These are phyloP conservation scores for Articulospora tetracladia DNA, from an alignment of 495 filamentous ascomycete genomes.

Conservation along the genomic window DNA sequence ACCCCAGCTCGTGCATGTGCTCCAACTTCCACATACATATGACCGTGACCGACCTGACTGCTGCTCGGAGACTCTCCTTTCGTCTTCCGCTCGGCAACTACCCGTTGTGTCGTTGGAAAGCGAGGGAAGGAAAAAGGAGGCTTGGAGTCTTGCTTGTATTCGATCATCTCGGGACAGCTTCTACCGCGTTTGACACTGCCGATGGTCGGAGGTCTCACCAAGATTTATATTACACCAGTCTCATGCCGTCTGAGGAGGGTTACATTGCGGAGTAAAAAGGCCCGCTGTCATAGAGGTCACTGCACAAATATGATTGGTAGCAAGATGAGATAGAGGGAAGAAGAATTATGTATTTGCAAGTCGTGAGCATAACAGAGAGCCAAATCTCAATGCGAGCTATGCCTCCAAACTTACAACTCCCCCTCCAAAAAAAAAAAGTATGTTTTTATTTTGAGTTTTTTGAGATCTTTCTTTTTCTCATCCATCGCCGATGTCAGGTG, in stretches of 20 bases:
- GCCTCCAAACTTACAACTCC: background rate
- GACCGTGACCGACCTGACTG: background rate
- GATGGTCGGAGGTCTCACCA: background rate
- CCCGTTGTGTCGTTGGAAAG: background rate
- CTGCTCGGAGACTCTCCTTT: background rate
- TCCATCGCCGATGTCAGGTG: conserved; percentile 10
- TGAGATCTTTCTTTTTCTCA: background rate
- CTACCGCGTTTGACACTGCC: background rate
- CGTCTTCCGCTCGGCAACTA: background rate
- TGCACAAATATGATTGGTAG: background rate
- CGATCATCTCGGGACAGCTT: background rate
- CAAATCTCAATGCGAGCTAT: conserved; percentile 15
- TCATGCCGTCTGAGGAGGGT: no score
- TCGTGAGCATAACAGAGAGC: conserved; percentile 15
- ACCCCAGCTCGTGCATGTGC: no score
- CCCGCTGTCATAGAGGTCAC: background rate
- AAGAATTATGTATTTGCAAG: conserved; percentile 11
- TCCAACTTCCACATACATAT: background rate
- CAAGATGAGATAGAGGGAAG: background rate
- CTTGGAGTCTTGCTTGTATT: no score
- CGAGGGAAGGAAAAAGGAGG: no score
- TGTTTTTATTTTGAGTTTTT: conserved; percentile 13
- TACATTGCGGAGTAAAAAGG: background rate
- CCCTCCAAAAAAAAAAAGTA: background rate
- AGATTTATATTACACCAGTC: no score